Conservation (phyloP, 2,329 filamentous ascomycete species). For the Fusarium cyanostomum region DNA sequence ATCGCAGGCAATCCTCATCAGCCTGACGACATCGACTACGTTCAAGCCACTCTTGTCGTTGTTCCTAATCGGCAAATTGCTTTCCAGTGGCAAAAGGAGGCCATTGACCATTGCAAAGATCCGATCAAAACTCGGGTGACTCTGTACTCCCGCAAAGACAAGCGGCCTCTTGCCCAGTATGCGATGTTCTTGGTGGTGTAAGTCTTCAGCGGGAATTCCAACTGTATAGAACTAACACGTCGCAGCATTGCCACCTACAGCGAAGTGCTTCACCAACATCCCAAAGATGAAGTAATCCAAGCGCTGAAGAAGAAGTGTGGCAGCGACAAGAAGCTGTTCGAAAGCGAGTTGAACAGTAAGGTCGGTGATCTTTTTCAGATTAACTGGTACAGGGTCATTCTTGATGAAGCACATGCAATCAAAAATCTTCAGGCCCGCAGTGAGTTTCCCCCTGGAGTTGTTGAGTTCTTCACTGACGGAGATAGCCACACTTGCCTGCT, state of each 20-base stretch:
- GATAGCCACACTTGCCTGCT: slow-evolving; percentile 38
- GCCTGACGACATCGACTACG: slow-evolving; percentile 45
- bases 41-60: slow-evolving; percentile 50
- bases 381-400: slow-evolving; percentile 60
- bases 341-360: slow-evolving; percentile 54
- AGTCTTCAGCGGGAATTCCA: neutral
- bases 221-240: neutral
- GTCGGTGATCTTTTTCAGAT: slow-evolving; percentile 39
- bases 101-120: slow-evolving; percentile 36
- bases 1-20: slow-evolving; percentile 67
- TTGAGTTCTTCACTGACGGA: too few species aligned
- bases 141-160: too few species aligned
- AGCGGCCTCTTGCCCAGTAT: too few species aligned
- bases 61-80: slow-evolving; percentile 39
- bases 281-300: neutral
- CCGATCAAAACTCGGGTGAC: neutral
- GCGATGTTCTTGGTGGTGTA: too few species aligned
- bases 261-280: slow-evolving; percentile 38
- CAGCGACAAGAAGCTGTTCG: slow-evolving; percentile 29
- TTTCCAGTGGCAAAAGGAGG: slow-evolving; percentile 44
- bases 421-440: slow-evolving; percentile 56
- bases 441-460: slow-evolving; percentile 33
- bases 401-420: slow-evolving; percentile 67
- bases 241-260: slow-evolving; percentile 45
- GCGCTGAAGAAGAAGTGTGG: neutral